Evolutionary conservation across 202 grass and related monocot genomes (phyloP), one percentile per base, ranked within the genome.

Genomic region (Digitaria exilis): DNA sequence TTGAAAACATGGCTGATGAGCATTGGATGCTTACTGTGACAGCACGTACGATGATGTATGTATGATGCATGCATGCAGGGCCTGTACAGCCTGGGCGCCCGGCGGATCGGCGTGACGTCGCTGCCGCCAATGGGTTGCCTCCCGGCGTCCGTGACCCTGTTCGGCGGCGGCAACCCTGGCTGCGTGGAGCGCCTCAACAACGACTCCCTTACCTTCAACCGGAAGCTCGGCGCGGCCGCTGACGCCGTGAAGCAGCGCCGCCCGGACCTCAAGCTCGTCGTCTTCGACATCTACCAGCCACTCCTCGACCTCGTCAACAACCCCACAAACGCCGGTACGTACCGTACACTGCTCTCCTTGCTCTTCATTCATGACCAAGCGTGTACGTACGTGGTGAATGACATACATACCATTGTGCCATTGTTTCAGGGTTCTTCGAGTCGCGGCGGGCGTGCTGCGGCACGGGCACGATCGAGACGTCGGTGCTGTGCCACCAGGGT

Each of bases 381-480:
- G n/a, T n/a, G n/a, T n/a, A n/a, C n/a, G n/a, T n/a, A n/a, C n/a
- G n/a, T n/a, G n/a, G n/a, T n/a, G n/a, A n/a, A n/a, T n/a, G n/a
- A n/a, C n/a, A n/a, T n/a, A n/a, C n/a, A n/a, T n/a, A n/a, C n/a
- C n/a, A n/a, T n/a, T n/a, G n/a, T n/a, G n/a, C n/a, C n/a, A n/a
- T n/a, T 25, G 3, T 34, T 54, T 4, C 66, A 98, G 96, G 93
- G 39, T 94, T 98, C 88, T 95, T 94, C 57, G 96, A 95, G 82
- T 55, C 92, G 0, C 71, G 87, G 62, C 86, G 80, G 31, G 96
- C 91, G 42, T 98, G 96, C 82, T 98, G 92, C 55, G 96, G 92
- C 50, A 98, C 92, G 30, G 96, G 96, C 61, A 98, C 89, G 22
- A 88, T 98, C 52, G 92, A 98, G 91, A 92, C 92, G 41, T 98